These are phyloP conservation scores for Tolypocladium album DNA, from an alignment of 2,329 filamentous ascomycete genomes.

Conservation along the genomic window DNA sequence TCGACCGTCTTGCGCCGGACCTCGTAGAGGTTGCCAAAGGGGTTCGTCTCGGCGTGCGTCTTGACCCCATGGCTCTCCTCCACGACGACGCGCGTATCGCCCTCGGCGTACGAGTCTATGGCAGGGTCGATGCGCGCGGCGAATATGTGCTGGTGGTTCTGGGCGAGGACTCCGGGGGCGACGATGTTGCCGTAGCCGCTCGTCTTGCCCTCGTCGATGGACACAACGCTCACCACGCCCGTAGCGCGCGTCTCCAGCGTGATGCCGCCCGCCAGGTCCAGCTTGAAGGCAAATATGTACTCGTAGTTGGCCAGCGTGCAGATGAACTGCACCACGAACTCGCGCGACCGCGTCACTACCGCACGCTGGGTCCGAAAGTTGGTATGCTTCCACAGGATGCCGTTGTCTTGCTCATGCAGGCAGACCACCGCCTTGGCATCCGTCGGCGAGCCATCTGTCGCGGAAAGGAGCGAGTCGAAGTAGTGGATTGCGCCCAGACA, in stretches of 20 bases:
- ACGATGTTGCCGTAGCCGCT: conserved; percentile 51
- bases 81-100: conserved; percentile 36
- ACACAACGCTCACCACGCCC: conserved; percentile 51
- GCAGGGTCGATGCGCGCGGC: conserved; percentile 53
- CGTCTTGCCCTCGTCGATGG: conserved; percentile 44
- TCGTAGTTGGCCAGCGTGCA: conserved; percentile 63
- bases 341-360: conserved; percentile 47
- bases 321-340: conserved; percentile 58
- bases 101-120: conserved; percentile 37
- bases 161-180: conserved; percentile 51
- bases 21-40: conserved; percentile 50
- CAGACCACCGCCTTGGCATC: conserved; percentile 50
- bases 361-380: conserved; percentile 55
- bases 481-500: conserved; percentile 58
- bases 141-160: conserved; percentile 64
- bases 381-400: conserved; percentile 62
- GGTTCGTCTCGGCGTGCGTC: conserved; percentile 42
- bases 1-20: conserved; percentile 36
- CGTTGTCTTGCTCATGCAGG: conserved; percentile 60
- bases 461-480: conserved; percentile 46
- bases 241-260: conserved; percentile 54
- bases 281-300: conserved; percentile 42
- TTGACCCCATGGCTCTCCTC: conserved; percentile 25
- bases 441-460: conserved; percentile 40
- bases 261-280: conserved; percentile 52